Percentiles rank a stretch among this genome's conserved stretches.
Conservation (phyloP, 2,329 filamentous ascomycete genomes). For the Nemania sp. region DNA sequence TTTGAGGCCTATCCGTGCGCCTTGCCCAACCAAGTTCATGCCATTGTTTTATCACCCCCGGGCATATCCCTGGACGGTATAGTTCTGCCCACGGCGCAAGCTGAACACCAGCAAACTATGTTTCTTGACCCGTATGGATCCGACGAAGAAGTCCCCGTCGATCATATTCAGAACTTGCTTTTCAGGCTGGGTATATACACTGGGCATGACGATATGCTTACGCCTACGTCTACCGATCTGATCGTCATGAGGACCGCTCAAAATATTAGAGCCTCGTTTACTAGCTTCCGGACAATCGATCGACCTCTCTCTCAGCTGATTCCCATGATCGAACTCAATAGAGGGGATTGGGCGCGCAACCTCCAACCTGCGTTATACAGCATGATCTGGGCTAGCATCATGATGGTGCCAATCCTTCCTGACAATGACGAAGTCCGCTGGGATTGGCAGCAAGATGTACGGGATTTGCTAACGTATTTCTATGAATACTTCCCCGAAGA, state of each 20-base stretch:
- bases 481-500: constrained; percentile 77
- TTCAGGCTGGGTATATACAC: constrained; percentile 60
- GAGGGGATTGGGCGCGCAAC: constrained; percentile 68
- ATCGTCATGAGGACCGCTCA: constrained; percentile 81
- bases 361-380: constrained; percentile 74
- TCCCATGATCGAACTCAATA: constrained; percentile 53
- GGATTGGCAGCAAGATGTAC: constrained; percentile 71
- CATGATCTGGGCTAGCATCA: constrained; percentile 76
- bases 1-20: constrained; percentile 82
- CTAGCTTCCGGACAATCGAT: constrained; percentile 56
- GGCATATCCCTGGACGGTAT: constrained; percentile 71
- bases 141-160: constrained; percentile 72
- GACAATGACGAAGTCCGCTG: constrained; percentile 55
- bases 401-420: constrained; percentile 62
- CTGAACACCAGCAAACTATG: constrained; percentile 67
- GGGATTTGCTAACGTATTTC: constrained; percentile 73
- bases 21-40: constrained; percentile 88
- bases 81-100: constrained; percentile 54
- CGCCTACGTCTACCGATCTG: constrained; percentile 71
- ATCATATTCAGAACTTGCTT: constrained; percentile 70
- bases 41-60: constrained; percentile 74
- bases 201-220: constrained; percentile 65
- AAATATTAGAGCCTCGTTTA: constrained; percentile 83
- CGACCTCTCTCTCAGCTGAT: constrained; percentile 54
- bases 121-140: constrained; percentile 86